Base-by-base conservation (phyloP, 202 grass and related monocot genomes). In the Digitaria exilis region DNA sequence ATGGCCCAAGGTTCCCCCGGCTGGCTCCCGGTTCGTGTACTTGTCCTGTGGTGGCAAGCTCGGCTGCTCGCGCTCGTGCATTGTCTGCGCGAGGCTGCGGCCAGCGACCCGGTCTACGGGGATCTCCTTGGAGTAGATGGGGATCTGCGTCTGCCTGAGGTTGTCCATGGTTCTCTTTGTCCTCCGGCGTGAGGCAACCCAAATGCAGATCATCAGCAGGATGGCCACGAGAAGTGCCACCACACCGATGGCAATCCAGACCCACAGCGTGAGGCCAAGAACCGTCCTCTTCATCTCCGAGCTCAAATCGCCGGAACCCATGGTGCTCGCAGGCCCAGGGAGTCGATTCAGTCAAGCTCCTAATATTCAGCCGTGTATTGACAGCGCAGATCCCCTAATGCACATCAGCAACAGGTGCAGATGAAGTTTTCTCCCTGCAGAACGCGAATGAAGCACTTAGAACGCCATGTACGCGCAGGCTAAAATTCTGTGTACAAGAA, bases 41-140 rank as follows among this genome's bases (percentile, higher is more conserved):
- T 89, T 99, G 68, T 87, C 90, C 11, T 90, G 86, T 21, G 81
- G 79, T 21, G 88, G 87, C 13, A 77, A 88, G 76, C 85, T 77
- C 69, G 79, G 76, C n/a, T 90, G 89, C 73, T 93, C 90, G 0
- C 84, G 82, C 19, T 91, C 91, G 22, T 91, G 87, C 77, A 95
- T 85, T 9, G 88, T 95, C 35, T 96, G 91, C 0, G 91, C 89
- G 48, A 96, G 87, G 83, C 85, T 92, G 44, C 90, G 89, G 4
- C 81, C 78, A 22, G 88, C 84, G 19, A 99, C 81, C 52, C 87
- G 84, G 84, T 99, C 96, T 0, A 99, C 87, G 1, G 96, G 87
- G 60, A 99, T 99, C 84, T 99, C 96, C 87, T 99, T 99, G 29
- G 96, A 99, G 89, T 94, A 81, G 66, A 90, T 84, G 65, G 96